Conservation (phyloP, 495 filamentous ascomycete species). For the Neurospora sp. region DNA sequence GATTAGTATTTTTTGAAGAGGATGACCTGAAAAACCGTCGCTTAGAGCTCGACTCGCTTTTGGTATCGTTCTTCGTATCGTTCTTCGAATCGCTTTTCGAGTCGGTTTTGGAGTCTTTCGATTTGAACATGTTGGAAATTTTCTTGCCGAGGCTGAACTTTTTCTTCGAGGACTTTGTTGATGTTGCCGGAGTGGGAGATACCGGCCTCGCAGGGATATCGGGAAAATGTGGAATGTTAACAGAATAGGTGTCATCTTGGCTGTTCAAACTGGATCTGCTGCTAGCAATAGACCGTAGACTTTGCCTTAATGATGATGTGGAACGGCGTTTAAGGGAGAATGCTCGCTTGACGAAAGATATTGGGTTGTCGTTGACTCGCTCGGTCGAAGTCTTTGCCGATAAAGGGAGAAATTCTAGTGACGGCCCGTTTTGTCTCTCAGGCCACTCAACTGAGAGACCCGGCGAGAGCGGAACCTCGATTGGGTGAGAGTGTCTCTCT, state of each 20-base stretch:
- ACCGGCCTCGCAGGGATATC: constrained; percentile 3
- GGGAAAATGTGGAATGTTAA: constrained; percentile 12
- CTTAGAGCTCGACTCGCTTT: background rate
- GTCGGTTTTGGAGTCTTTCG: background rate
- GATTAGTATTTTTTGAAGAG: background rate
- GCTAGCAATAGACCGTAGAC: background rate
- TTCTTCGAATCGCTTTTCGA: background rate
- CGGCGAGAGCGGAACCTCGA: background rate
- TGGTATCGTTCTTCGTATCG: background rate
- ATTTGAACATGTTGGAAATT: background rate
- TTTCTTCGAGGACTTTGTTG: background rate
- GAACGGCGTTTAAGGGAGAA: constrained; percentile 14
- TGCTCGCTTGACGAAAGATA: constrained; percentile 4
- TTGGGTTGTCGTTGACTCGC: constrained; percentile 4
- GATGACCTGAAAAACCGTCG: background rate
- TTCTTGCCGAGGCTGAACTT: background rate
- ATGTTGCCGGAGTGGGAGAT: background rate
- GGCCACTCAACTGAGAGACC: constrained; percentile 1
- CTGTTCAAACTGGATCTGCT: background rate
- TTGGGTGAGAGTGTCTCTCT: constrained; percentile 4
- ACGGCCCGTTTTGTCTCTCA: constrained; percentile 6
- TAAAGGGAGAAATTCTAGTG: background rate
- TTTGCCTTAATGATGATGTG: constrained; percentile 4
- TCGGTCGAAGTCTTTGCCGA: background rate
- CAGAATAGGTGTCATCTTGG: background rate